phyloP scores from a whole-genome alignment of 305 asterid genomes.

The Nicotiana rustica region DNA sequence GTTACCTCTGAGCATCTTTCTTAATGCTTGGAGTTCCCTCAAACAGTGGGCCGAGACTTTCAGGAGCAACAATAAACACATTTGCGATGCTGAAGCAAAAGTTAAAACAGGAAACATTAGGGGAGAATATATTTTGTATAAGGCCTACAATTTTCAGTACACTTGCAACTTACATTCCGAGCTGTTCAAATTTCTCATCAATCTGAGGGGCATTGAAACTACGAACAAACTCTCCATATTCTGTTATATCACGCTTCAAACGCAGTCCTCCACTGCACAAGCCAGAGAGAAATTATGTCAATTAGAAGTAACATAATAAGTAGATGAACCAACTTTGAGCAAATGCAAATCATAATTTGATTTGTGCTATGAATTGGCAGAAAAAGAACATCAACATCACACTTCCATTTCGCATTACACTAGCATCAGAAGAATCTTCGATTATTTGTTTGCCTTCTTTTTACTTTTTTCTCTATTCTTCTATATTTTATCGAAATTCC shows the following conservation, averaged over 20 bases:
- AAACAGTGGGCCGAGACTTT: constrained; percentile 76
- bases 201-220: constrained; percentile 91
- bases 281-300: constrained; percentile 31
- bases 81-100: constrained; percentile 79
- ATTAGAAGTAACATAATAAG: not conserved
- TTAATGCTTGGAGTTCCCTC: constrained; percentile 98
- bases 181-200: constrained; percentile 87
- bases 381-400: too few relatives aligned
- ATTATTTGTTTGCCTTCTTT: too few relatives aligned
- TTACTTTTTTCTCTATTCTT: too few relatives aligned
- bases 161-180: constrained; percentile 78
- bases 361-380: too few relatives aligned
- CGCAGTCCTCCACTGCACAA: constrained; percentile 81
- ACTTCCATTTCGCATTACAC: too few relatives aligned
- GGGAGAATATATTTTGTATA: constrained; percentile 6
- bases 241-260: constrained; percentile 95
- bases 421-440: too few relatives aligned
- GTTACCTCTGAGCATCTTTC: constrained; percentile 92
- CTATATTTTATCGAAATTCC: too few relatives aligned
- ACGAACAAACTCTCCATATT: constrained; percentile 92
- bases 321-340: not conserved
- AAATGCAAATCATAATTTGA: not conserved
- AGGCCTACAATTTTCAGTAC: constrained; percentile 1
- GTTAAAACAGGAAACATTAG: constrained; percentile 36
- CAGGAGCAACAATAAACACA: constrained; percentile 96